Evolutionary conservation across 2,329 filamentous ascomycete genomes (phyloP), one percentile per base, ranked within the genome.

Genomic region (Beauveria varroae): DNA sequence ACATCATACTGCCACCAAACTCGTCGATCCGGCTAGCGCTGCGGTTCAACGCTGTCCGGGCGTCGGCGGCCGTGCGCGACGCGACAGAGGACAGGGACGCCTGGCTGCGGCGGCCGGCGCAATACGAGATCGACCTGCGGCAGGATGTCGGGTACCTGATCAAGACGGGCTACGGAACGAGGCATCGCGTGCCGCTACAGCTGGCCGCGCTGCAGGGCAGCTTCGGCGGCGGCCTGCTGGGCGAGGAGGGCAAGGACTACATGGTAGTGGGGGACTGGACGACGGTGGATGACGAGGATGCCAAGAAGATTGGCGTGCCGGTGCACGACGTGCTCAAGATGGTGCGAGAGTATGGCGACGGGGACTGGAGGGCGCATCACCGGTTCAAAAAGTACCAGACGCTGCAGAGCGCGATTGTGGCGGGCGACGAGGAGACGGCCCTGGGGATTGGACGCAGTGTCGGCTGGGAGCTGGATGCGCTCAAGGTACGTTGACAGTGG

Each of bases 161-260:
- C 65, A 84, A 84, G 71, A 83, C 81, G 5, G 81, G 81, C 34
- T 84, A 81, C 67, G 81, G 81, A 59, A 83, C 81, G 20, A 76
- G 76, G 52, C 70, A 77, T 55, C 76, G 81, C 16, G 72, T 84
- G 30, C 70, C 74, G 5, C 74, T 76, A 12, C 77, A 80, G 68
- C 69, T 84, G 12, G 71, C 75, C 47, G 80, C 81, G 0, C 72
- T 82, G 49, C 61, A 64, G 20, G 63, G 63, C 12, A 67, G 67
- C 18, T 71, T 69, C n/a, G 67, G 64, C 7, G 57, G 41, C 40
- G 49, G 50, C 24, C 73, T 75, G 50, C 63, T 78, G 60, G 68
- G 68, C 47, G 62, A 73, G 12, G 71, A 76, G 58, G 73, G 74
- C n/a, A 68, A 71, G 63, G 74, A 77, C 28, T 76, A 79, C 28